Base-by-base conservation (phyloP, 2,329 filamentous ascomycete genomes). In the Epichloe typhina region DNA sequence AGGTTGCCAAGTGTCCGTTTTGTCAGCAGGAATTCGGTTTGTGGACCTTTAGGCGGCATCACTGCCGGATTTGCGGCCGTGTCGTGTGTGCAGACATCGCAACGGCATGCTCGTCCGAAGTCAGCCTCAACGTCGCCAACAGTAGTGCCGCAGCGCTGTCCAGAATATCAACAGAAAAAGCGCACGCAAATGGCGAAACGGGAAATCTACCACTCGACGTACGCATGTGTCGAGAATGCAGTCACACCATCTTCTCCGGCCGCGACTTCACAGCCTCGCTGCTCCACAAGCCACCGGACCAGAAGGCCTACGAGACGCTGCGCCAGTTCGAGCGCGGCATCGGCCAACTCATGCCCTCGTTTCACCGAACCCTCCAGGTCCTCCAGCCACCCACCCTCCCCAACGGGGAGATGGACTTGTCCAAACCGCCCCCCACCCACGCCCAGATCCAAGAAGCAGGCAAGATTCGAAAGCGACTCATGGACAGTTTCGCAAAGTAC, bases 1-100 rank as follows among this genome's bases (percentile, higher is more conserved):
- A 74, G 35, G 89, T 98, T 5, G 55, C 74, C 2, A 82, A 83
- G 56, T 98, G 93, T 62, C 93, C 93, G 0, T 95, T 95, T 62
- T 98, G 93, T 61, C 87, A 95, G 62, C 93, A 98, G 61, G 88
- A 95, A 51, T 98, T 98, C 66, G 85, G 88, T 1, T 85, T 83
- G 13, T 97, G 95, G 77, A 86, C 88, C 1, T 95, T 97, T 61
- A 80, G 93, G 59, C 76, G 93, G 57, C 93, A 97, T 65, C 93
- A 98, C 66, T 98, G 93, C 67, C 80, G 93, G 50, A 84, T 95
- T 67, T 98, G 93, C 61, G 93, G 93, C 3, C 80, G 85, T 42
- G 89, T 98, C 0, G 88, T 98, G 0, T 98, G 93, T 63, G 88
- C 88, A 12, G 93, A 98, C 66, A 79, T 79, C 0, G 77, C 80